These are phyloP conservation scores for Zygnema circumcarinatum DNA, from an alignment of 139 green algal genomes.

Conservation along the genomic window DNA sequence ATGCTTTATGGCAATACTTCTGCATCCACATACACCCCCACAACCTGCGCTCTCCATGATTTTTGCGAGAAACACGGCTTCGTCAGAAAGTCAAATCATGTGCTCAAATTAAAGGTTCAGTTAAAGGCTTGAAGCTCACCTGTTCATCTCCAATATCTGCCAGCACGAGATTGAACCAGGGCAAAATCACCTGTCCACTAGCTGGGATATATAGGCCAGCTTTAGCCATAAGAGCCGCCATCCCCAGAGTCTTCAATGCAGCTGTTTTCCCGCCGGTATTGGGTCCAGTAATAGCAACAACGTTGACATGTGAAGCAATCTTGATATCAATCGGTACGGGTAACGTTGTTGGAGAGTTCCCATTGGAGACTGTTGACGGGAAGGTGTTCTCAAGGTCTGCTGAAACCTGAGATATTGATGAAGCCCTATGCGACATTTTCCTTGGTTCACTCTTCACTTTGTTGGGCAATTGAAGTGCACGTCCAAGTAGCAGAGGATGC, in stretches of 20 bases:
- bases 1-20: no score
- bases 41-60: no score
- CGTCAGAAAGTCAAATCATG: no score
- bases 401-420: background rate
- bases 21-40: no score
- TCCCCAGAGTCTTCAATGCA: conserved; percentile 85
- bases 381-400: background rate
- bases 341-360: no score
- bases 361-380: background rate
- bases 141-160: conserved; percentile 57
- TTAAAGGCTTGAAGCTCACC: no score
- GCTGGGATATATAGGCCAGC: conserved; percentile 81
- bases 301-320: conserved; percentile 60
- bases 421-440: background rate
- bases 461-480: conserved; percentile 12
- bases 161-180: conserved; percentile 45
- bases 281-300: conserved; percentile 81
- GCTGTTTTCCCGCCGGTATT: conserved; percentile 97
- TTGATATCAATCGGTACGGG: conserved; percentile 68
- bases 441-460: background rate
- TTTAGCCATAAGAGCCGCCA: conserved; percentile 80
- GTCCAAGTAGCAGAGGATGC: conserved; percentile 63
- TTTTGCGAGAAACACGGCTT: no score
- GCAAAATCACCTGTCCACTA: background rate
- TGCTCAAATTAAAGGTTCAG: no score